Conservation (phyloP, 345 rosid species). For the Sonneratia alba region DNA sequence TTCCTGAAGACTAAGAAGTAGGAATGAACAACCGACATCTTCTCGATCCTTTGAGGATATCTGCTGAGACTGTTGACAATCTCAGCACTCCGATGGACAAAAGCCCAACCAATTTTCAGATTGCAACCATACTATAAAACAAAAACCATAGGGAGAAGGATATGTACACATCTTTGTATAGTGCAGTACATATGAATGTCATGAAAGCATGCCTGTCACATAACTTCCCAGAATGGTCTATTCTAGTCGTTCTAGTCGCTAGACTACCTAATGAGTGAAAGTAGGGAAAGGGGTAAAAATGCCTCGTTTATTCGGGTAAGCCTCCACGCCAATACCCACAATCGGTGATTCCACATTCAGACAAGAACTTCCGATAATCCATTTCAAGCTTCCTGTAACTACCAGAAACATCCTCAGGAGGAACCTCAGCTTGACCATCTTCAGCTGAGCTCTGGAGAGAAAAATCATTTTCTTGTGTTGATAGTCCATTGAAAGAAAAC, state of each 20-base stretch:
- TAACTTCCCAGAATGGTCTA: background rate
- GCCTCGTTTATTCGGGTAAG: slow-evolving; percentile 9
- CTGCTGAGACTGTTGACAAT: background rate
- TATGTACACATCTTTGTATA: background rate
- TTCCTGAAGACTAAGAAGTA: background rate
- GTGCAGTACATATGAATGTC: background rate
- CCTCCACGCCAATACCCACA: slow-evolving; percentile 30
- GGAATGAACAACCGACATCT: background rate
- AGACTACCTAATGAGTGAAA: background rate
- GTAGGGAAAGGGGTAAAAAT: background rate
- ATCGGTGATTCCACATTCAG: slow-evolving; percentile 31
- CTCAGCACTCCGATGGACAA: background rate
- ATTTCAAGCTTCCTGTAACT: slow-evolving; percentile 19
- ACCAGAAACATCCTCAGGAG: slow-evolving; percentile 14
- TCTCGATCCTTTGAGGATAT: background rate
- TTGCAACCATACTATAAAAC: background rate
- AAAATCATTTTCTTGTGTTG: background rate
- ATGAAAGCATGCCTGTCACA: background rate
- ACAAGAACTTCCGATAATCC: slow-evolving; percentile 28
- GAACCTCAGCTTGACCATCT: slow-evolving; percentile 14
- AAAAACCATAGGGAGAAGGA: background rate
- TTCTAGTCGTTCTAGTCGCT: background rate
- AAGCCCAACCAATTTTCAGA: background rate
- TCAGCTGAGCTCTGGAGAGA: slow-evolving; percentile 11
- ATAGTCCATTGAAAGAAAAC: background rate